A percentile compares a stretch with the other conserved stretches of the same genome.
These are phyloP conservation scores for Casuarina equisetifolia DNA, from an alignment of 306 rosid genomes.

Conservation along the genomic window DNA sequence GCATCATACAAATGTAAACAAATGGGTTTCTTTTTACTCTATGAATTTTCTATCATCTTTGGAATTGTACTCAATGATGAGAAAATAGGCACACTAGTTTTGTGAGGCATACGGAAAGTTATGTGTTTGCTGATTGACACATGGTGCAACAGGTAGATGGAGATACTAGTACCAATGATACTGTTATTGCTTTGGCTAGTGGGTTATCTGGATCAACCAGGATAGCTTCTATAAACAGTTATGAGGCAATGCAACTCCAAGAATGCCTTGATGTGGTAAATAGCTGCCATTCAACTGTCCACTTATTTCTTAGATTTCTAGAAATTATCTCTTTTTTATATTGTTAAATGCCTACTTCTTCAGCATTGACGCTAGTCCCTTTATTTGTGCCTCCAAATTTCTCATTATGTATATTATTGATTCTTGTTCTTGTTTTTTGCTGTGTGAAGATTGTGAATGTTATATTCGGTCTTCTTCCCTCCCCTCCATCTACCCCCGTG, in stretches of 20 bases:
- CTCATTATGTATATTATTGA: not conserved
- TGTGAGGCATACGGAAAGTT: constrained; percentile 3
- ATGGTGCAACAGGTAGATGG: constrained; percentile 78
- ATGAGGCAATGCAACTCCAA: constrained; percentile 78
- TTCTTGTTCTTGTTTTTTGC: not conserved
- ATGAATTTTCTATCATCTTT: not conserved
- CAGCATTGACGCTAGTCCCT: not conserved
- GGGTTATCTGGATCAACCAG: constrained; percentile 68
- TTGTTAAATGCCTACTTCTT: not conserved
- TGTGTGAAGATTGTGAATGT: not conserved
- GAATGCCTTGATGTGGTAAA: constrained; percentile 79
- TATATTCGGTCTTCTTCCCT: not conserved
- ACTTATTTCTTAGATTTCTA: not conserved
- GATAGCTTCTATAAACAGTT: constrained; percentile 59
- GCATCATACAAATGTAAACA: not conserved
- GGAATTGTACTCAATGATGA: not conserved
- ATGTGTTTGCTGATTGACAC: constrained; percentile 21
- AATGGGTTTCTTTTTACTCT: not conserved
- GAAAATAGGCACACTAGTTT: not conserved
- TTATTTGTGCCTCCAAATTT: not conserved
- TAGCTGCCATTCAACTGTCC: constrained; percentile 18
- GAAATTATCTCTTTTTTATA: not conserved
- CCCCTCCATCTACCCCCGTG: too few relatives aligned
- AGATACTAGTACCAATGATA: constrained; percentile 94
- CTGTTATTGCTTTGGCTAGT: constrained; percentile 92